Evolutionary conservation across 2,329 filamentous ascomycete genomes (phyloP), one percentile per base, ranked within the genome.

Genomic region (Acephala macrosclerotiorum): DNA sequence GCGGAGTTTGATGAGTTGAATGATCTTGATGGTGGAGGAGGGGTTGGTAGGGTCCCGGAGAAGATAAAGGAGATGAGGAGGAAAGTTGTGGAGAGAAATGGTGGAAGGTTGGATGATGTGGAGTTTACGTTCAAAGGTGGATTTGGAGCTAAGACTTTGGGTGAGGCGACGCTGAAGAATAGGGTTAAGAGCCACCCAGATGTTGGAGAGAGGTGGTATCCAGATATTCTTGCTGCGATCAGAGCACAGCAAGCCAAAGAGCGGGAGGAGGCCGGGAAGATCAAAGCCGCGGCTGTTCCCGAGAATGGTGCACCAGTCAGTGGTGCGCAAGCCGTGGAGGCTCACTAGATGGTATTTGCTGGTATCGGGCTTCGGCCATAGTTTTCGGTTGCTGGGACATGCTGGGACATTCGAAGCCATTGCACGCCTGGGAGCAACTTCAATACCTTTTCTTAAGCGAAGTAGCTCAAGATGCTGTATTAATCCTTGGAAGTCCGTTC

Each of bases 121-220:
- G 93, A 96, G 80, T 96, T 96, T 76, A 96, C 93, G 2, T 96
- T 96, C 75, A 85, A 89, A 88, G 84, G 68, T 83, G 87, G 63
- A 86, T 83, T 75, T 86, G 88, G 18, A 16, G 71, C 72, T n/a
- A 88, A 85, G 75, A 89, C 86, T 70, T 79, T 96, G 9, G 93
- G 93, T 4, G 92, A 96, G 82, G 93, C 93, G 12, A 96, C 92
- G 65, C 80, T 97, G 76, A 85, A 92, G 80, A 97, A 96, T 79
- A 81, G 93, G 16, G 85, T 96, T 72, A 96, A 94, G 84, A 94
- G 91, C 71, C 93, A 97, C 80, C 91, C 90, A 3, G 93, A 96
- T 77, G 93, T 97, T 0, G 92, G 91, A 1, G 91, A 94, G 82
- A 83, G 89, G 72, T 96, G 92, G 88, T 92, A 91, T 75, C 89